phyloP scores from a whole-genome alignment of 352 stramenopile genomes.

The Thalassiosira exigua region DNA sequence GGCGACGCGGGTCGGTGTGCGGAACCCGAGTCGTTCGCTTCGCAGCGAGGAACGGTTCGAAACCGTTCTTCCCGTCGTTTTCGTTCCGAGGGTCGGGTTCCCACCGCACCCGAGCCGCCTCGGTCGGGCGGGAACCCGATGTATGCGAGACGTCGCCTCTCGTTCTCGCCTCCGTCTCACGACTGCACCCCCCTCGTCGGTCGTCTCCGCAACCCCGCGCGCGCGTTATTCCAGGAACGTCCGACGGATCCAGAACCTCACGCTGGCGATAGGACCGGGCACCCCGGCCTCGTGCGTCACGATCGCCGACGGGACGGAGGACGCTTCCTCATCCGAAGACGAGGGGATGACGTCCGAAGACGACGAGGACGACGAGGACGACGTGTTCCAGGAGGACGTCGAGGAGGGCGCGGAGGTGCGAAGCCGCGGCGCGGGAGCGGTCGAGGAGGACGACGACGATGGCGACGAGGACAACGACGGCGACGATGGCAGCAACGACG shows the following conservation, averaged over 20 bases:
- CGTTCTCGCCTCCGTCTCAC: neutral
- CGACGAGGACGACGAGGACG: constrained; percentile 33
- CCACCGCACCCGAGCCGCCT: too few species aligned
- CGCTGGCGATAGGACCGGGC: constrained; percentile 71
- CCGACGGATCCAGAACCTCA: constrained; percentile 78
- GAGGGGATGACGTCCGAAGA: too few species aligned
- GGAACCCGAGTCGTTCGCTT: too few species aligned
- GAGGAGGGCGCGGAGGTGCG: constrained; percentile 23
- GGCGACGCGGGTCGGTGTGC: too few species aligned
- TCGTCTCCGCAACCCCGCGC: neutral
- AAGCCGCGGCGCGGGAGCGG: constrained; percentile 1
- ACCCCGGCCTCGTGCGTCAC: constrained; percentile 64
- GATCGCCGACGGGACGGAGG: neutral
- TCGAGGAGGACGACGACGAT: constrained; percentile 1
- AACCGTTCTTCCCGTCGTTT: too few species aligned
- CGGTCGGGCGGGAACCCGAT: too few species aligned
- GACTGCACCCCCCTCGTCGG: neutral
- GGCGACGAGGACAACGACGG: constrained; percentile 12
- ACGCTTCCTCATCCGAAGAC: too few species aligned
- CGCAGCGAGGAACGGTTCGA: too few species aligned
- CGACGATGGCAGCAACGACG: constrained; percentile 5
- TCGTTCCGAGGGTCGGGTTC: too few species aligned
- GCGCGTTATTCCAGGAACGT: constrained; percentile 65
- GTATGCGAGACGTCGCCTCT: too few species aligned
- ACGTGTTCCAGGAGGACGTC: constrained; percentile 22